Evolutionary conservation across 345 rosid species (phyloP).

Genomic region (Hibiscus tridactylites): DNA sequence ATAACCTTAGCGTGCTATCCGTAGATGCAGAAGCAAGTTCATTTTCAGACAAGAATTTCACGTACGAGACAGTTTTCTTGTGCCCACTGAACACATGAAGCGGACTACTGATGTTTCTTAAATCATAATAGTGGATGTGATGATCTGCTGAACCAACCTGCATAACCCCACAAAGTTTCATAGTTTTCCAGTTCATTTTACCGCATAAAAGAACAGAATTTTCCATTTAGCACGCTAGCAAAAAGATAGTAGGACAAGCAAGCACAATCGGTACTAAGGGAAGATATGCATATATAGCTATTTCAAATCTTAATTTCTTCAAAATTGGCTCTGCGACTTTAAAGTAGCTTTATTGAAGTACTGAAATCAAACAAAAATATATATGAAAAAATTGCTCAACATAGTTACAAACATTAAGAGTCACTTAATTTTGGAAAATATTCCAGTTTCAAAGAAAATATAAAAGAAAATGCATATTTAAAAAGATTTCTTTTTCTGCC

Average conservation of each 20-base stretch:
- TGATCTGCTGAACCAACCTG: slow-evolving; percentile 99
- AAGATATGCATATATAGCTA: background rate
- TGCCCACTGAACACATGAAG: slow-evolving; percentile 90
- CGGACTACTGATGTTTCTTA: slow-evolving; percentile 78
- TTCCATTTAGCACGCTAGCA: background rate
- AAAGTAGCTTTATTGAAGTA: background rate
- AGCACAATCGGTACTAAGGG: background rate
- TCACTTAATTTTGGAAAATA: background rate
- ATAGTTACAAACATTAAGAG: background rate
- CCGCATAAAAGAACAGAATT: background rate
- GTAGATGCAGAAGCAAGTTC: slow-evolving; percentile 99
- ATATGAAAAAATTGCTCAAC: background rate
- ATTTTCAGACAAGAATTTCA: slow-evolving; percentile 78
- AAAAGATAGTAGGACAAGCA: background rate
- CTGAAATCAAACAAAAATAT: background rate
- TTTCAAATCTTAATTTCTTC: background rate
- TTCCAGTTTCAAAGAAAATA: no score
- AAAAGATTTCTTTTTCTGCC: background rate
- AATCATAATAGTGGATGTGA: slow-evolving; percentile 84
- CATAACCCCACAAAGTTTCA: slow-evolving; percentile 12
- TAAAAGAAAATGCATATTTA: no score
- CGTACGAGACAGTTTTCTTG: slow-evolving; percentile 89
- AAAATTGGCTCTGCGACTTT: background rate
- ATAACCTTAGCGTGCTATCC: slow-evolving; percentile 82
- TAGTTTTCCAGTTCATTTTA: background rate